These are phyloP conservation scores for Kernera saxatilis DNA, from an alignment of 345 rosid genomes.

Conservation along the genomic window DNA sequence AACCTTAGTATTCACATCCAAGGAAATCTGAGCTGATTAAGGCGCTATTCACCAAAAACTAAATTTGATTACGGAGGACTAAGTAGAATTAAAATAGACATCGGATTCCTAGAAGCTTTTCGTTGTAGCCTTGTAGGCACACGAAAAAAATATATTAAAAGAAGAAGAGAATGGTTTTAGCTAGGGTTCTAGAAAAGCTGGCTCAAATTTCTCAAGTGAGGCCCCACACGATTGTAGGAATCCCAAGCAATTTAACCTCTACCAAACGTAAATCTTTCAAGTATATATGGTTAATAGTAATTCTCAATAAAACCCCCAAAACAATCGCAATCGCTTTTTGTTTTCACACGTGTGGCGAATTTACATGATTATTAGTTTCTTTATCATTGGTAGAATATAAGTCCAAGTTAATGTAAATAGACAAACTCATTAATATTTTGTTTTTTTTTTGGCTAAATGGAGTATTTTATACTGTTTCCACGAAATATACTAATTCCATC, in stretches of 20 bases:
- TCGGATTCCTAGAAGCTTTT: constrained; percentile 55
- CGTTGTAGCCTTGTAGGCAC: constrained; percentile 22
- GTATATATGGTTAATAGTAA: background rate
- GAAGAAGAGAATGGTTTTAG: constrained; percentile 26
- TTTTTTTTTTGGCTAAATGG: too few species aligned
- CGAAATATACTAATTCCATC: background rate
- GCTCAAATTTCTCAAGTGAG: constrained; percentile 42
- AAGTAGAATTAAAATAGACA: constrained; percentile 30
- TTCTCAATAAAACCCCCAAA: background rate
- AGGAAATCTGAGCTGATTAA: background rate
- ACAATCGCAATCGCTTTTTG: background rate
- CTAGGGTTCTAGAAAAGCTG: constrained; percentile 41
- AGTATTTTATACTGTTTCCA: too few species aligned
- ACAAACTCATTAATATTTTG: background rate
- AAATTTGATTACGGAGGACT: background rate
- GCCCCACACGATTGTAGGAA: constrained; percentile 45
- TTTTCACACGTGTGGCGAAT: background rate
- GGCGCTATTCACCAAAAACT: background rate
- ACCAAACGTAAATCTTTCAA: constrained; percentile 9
- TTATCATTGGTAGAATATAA: background rate
- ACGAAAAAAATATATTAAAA: constrained; percentile 7
- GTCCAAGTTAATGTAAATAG: background rate
- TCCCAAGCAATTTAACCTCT: constrained; percentile 51
- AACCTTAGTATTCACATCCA: background rate
- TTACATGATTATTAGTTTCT: background rate